Evolutionary conservation across 768 basidiomycete genomes (phyloP).

Genomic region (Tephrocybe sp.): DNA sequence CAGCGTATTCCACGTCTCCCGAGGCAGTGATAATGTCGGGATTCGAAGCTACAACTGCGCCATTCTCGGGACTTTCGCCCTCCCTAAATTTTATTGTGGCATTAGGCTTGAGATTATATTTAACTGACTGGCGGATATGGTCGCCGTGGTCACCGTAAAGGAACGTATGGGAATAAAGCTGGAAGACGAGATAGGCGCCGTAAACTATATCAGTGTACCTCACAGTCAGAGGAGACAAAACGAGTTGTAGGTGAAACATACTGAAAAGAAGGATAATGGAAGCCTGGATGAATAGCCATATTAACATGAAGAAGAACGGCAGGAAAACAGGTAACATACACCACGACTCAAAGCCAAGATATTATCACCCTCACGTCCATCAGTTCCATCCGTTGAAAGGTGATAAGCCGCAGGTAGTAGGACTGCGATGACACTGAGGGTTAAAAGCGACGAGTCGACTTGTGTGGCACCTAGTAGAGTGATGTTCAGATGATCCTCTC

Average conservation of each 20-base stretch:
- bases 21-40: no score
- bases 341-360: conserved; percentile 73
- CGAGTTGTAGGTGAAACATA: conserved; percentile 28
- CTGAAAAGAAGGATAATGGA: conserved; percentile 77
- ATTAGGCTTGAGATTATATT: conserved; percentile 26
- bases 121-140: conserved; percentile 31
- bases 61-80: conserved; percentile 16
- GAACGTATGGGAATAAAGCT: conserved; percentile 69
- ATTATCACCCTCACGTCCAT: conserved; percentile 32
- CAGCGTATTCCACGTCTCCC: conserved; percentile 5
- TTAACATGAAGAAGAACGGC: neutral
- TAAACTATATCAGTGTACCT: conserved; percentile 55
- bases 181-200: conserved; percentile 72
- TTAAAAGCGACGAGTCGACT: conserved; percentile 71
- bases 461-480: conserved; percentile 51
- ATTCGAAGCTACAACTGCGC: no score
- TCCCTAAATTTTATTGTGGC: conserved; percentile 13
- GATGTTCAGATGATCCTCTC: neutral
- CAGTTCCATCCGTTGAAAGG: conserved; percentile 36
- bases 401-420: conserved; percentile 82
- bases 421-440: conserved; percentile 76
- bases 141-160: conserved; percentile 58
- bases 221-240: no score
- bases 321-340: conserved; percentile 37
- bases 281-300: conserved; percentile 39